These are phyloP conservation scores for Hyaloscypha bicolor DNA, from an alignment of 495 filamentous ascomycete genomes.

Conservation along the genomic window DNA sequence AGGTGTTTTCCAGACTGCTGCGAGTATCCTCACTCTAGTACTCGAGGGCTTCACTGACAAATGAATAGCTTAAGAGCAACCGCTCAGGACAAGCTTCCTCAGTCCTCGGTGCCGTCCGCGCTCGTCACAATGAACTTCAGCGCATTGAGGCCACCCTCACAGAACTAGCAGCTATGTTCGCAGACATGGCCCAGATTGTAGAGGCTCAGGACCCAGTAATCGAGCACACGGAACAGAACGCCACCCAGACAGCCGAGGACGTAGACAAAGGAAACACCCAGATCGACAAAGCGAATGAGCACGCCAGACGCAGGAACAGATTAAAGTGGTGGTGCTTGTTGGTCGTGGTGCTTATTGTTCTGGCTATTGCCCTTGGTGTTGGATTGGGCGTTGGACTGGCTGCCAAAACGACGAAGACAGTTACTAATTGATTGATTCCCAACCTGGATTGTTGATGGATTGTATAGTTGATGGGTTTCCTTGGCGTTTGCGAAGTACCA, in stretches of 20 bases:
- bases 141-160: conserved; percentile 68
- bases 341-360: conserved; percentile 57
- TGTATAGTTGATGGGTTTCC: not conserved
- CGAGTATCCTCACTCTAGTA: conserved; percentile 35
- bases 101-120: conserved; percentile 70
- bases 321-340: conserved; percentile 74
- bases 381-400: conserved; percentile 33
- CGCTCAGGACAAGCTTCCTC: conserved; percentile 64
- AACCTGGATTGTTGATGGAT: not conserved
- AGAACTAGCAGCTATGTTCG: conserved; percentile 66
- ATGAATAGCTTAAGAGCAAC: conserved; percentile 65
- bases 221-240: conserved; percentile 54
- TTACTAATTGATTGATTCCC: not conserved
- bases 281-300: conserved; percentile 60
- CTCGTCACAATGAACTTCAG: conserved; percentile 75
- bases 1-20: conserved; percentile 75
- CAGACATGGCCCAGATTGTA: conserved; percentile 66
- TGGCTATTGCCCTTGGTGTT: conserved; percentile 52
- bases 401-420: not conserved
- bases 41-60: conserved; percentile 13
- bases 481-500: conserved; percentile 8
- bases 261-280: conserved; percentile 61
- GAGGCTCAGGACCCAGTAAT: conserved; percentile 63
- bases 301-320: conserved; percentile 57
- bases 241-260: conserved; percentile 57